Conservation (phyloP, 352 stramenopile genomes). For the Phytopythium vexans region DNA sequence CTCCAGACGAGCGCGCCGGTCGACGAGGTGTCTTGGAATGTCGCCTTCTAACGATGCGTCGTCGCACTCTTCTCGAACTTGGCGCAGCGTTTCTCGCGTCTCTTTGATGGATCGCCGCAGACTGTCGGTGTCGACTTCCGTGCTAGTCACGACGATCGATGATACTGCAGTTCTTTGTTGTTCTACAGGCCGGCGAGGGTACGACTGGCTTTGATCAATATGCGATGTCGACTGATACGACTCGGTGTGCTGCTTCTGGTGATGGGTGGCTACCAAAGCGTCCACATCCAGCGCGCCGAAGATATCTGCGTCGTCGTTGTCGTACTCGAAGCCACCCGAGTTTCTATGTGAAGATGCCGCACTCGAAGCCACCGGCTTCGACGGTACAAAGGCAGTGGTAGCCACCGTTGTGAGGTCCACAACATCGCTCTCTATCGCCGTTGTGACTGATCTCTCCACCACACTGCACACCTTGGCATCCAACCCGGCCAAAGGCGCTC, state of each 20-base stretch:
- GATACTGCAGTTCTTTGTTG: not conserved
- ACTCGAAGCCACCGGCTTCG: not conserved
- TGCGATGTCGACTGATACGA: not conserved
- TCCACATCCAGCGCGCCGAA: conserved; percentile 48
- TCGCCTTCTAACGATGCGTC: conserved; percentile 81
- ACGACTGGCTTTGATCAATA: not conserved
- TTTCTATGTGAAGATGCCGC: not conserved
- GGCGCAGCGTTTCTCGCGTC: conserved; percentile 56
- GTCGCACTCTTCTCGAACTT: conserved; percentile 77
- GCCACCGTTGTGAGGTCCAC: conserved; percentile 23
- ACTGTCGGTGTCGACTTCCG: conserved; percentile 13
- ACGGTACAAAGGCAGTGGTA: no score
- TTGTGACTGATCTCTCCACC: not conserved
- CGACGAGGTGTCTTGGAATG: conserved; percentile 46
- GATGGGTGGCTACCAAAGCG: conserved; percentile 36
- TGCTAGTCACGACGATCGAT: not conserved
- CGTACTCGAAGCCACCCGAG: conserved; percentile 1
- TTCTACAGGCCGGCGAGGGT: not conserved
- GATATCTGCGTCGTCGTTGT: conserved; percentile 27
- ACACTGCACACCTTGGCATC: not conserved
- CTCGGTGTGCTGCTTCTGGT: conserved; percentile 20
- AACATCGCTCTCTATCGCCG: conserved; percentile 6
- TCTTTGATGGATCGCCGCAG: conserved; percentile 53
- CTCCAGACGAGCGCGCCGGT: conserved; percentile 48
- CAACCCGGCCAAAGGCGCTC: not conserved